These are phyloP conservation scores for Gossypium bickii DNA, from an alignment of 345 rosid species.

Conservation along the genomic window DNA sequence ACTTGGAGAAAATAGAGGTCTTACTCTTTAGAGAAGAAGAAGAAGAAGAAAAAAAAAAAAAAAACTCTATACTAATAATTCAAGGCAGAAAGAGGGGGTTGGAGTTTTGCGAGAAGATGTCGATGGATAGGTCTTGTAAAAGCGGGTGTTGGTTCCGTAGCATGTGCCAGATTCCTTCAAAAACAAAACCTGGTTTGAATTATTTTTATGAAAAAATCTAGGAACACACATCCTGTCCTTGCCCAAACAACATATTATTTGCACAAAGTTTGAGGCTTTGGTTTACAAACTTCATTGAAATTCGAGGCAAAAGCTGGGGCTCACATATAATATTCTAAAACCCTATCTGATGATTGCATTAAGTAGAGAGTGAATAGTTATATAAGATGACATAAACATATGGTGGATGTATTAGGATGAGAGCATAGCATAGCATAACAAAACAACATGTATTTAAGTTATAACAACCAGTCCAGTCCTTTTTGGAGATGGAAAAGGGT, in stretches of 20 bases:
- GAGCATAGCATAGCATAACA: neutral
- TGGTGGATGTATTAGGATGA: neutral
- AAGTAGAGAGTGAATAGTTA: neutral
- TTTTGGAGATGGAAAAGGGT: constrained; percentile 28
- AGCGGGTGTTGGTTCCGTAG: neutral
- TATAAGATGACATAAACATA: neutral
- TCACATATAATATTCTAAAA: neutral
- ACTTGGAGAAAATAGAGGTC: too few relatives aligned
- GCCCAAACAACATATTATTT: neutral
- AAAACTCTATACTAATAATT: neutral
- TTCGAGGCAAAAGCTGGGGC: neutral
- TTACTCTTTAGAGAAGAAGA: too few relatives aligned
- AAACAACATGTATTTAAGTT: constrained; percentile 18
- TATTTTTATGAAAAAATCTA: neutral
- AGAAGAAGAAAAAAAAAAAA: neutral
- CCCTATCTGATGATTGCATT: neutral
- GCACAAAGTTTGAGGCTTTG: neutral
- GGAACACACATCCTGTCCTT: constrained; percentile 1
- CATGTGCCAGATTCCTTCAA: neutral
- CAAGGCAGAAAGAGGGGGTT: neutral
- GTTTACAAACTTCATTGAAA: neutral
- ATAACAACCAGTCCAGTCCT: constrained; percentile 10
- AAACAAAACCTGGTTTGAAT: neutral
- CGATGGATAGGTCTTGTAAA: neutral
- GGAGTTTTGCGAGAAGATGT: neutral